These are phyloP conservation scores for Lanmaoa rubissima DNA, from an alignment of 768 basidiomycete species.

Conservation along the genomic window DNA sequence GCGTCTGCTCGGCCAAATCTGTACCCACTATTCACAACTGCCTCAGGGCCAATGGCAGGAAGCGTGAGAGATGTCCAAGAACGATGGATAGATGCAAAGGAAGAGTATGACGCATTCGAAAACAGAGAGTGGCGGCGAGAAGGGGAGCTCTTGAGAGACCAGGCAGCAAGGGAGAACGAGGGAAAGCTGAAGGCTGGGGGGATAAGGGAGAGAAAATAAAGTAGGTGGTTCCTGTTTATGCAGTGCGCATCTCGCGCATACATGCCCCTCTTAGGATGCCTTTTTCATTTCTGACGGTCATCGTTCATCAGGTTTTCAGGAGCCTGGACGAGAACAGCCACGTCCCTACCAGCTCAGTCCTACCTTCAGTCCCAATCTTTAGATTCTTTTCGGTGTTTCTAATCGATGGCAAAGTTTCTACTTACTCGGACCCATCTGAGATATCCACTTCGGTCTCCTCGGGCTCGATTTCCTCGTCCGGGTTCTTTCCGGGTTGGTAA, in stretches of 20 bases:
- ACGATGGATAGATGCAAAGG: conserved; percentile 85
- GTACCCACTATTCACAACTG: conserved; percentile 64
- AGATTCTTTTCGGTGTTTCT: not conserved
- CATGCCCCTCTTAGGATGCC: not conserved
- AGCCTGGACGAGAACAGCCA: not conserved
- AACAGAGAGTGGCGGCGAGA: conserved; percentile 73
- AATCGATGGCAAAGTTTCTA: not conserved
- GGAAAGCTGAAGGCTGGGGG: conserved; percentile 6
- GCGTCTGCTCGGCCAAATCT: conserved; percentile 57
- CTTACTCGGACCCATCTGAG: conserved; percentile 9
- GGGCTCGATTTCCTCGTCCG: conserved; percentile 4
- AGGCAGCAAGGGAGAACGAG: conserved; percentile 14
- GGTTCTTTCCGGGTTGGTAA: conserved; percentile 1
- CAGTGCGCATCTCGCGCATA: not conserved
- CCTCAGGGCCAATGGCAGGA: conserved; percentile 52
- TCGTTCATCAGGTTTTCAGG: not conserved
- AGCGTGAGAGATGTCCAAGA: conserved; percentile 83
- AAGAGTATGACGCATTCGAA: conserved; percentile 82
- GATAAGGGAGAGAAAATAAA: conserved; percentile 31
- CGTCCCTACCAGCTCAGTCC: not conserved
- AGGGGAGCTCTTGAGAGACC: conserved; percentile 46
- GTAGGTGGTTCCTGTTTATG: conserved; percentile 5
- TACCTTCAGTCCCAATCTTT: not conserved
- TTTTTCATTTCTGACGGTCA: not conserved
- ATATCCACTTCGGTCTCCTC: conserved; percentile 4